Evolutionary conservation across 495 filamentous ascomycete genomes (phyloP), one percentile per base, ranked within the genome.

Genomic region (Cercophora sp.): DNA sequence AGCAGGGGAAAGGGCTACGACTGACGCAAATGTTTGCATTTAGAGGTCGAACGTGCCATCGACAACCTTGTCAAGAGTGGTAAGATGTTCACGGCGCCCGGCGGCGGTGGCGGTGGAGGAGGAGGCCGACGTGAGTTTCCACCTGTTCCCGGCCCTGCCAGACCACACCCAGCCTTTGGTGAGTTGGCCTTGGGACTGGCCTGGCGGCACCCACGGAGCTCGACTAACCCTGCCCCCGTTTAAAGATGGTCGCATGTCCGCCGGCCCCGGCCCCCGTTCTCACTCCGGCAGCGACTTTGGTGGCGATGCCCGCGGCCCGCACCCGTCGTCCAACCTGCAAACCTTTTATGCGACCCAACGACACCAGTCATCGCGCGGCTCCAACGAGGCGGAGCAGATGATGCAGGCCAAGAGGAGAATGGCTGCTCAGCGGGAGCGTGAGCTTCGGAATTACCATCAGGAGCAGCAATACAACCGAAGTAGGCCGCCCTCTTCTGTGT

Each of bases 401-500:
- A 86, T 95, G 81, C 93, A 96, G 82, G 91, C 89, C 67, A 97
- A 98, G 78, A 86, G 93, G 74, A 88, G 91, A 77, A 90, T 96
- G 85, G 93, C 93, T 54, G 93, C 93, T 73, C 92, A 96, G 74
- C 88, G 93, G 73, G 93, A 98, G 79, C 87, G 94, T 72, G 93
- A 98, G 78, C 84, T 98, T 72, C 89, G 93, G 73, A 98, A 98
- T 74, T 97, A 96, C 78, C 93, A 98, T 74, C 93, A 96, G 77
- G 93, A 98, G 79, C 93, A 98, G 80, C 93, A 98, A 83, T 97
- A 94, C 79, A 94, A 96, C 76, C 85, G 92, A 86, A 96, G 93
- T 98, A 82, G 79, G 79, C 79, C 78, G 62, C 76, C 78, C 75
- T 80, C 78, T 77, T 70, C 78, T 78, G 74, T 77, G 76, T 78